Evolutionary conservation across 139 green algal genomes (phyloP), one percentile per base, ranked within the genome.

Genomic region (Volvox reticuliferus): DNA sequence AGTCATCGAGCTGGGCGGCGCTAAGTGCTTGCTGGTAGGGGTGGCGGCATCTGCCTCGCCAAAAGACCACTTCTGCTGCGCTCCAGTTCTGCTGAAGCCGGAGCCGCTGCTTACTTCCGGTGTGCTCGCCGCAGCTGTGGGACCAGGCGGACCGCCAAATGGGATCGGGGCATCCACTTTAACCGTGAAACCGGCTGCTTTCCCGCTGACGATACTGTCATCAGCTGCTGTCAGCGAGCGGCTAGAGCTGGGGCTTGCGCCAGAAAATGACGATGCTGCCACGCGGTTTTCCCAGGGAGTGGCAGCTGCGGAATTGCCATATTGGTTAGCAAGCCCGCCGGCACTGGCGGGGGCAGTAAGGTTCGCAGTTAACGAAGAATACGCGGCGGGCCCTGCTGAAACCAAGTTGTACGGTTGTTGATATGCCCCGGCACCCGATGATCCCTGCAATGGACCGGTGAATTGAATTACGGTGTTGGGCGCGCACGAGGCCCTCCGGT

Each of bases 121-220:
- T 18, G 71, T 2, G 28, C 6, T 20, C 75, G 75, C 2, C 75
- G 30, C 12, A 26, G 50, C 61, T 21, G 73, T 13, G 2, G 55
- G 61, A 12, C 55, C 26, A 1, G 76, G 61, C 24, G 30, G 22
- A 32, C 87, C 26, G 76, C 87, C 87, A 14, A 91, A 91, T 32
- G 73, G 76, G 24, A 76, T 90, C 36, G 79, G 68, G 0, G 65
- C 89, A n/a, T 87, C 82, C n/a, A 37, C 20, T 24, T 69, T 75
- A 18, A 90, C 73, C 2, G 73, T 90, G 86, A 90, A 90, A 32
- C 86, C 86, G 0, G 50, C 71, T 3, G 35, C 84, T 73, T 5
- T 28, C 65, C 19, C 84, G 78, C 9, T 26, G 78, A 37, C 20
- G 35, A 16, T 12, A 37, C 36, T 32, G 78, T 63, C 36, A 68